Evolutionary conservation across 2,329 filamentous ascomycete genomes (phyloP), one percentile per base, ranked within the genome.

Genomic region (Phialemoniopsis sp.): DNA sequence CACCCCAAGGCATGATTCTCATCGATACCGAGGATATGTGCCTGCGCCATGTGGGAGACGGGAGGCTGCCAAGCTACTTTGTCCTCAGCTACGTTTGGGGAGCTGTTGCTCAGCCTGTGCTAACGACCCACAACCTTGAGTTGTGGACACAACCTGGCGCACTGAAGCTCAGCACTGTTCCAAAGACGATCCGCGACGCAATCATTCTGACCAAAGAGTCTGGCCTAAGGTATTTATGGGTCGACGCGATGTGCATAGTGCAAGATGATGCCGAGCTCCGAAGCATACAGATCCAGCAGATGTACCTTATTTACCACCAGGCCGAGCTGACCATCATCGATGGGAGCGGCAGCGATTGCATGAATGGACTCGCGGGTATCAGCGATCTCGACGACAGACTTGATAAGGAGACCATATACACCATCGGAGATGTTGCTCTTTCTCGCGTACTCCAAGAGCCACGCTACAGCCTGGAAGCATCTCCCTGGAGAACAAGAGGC

Each of bases 241-340:
- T 56, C 32, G 53, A 55, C 21, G 44, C 50, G 4, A 39, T 56
- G 1, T 54, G 52, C 39, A 56, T 56, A 16, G 47, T 54, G 28
- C 49, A 54, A 18, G 45, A 48, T 18, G 37, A 35, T 26, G 4
- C 34, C 2, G 21, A 44, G 13, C 51, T 48, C 1, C 60, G 55
- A 54, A 44, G 47, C 10, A 46, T 10, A 4, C 41, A 45, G 7
- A 38, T 52, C 13, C 4, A 18, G 2, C 17, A n/a, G 9, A 52
- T 48, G 43, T 42, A 39, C 14, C 14, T 10, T 13, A 42, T 49
- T 2, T 50, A 47, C 43, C 41, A 21, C 32, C 28, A 19, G 26
- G 35, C 28, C 16, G 38, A 30, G 17, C 33, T 40, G 4, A 40
- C 38, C 16, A 36, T 40, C 16, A 35, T 32, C 16, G 38, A 28